Base-by-base conservation (phyloP, 441 rosid genomes). In the Brassica balearica region DNA sequence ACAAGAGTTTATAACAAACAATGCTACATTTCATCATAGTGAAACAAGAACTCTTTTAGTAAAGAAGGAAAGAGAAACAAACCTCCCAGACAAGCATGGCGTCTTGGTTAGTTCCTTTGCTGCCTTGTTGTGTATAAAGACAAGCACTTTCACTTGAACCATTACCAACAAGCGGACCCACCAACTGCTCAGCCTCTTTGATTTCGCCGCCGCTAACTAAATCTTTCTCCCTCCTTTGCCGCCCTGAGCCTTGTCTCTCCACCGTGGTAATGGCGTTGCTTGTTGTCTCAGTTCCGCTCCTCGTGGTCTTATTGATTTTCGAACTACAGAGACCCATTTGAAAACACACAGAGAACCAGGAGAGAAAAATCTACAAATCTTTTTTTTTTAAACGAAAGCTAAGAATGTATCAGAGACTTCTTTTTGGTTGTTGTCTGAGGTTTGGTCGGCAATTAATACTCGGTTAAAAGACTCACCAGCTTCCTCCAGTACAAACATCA, bases 1-100 rank as follows among this genome's bases (percentile, higher is more conserved):
- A 69, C 17, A 55, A 71, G 65, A 41, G 15, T 2, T 69, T n/a
- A 34, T 48, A 51, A 36, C 14, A 5, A 1, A 46, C 17, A 68
- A 61, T 71, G 56, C 11, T n/a, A 17, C 72, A 77, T 65, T 56
- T 65, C 9, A 65, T 64, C 19, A 60, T 0, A 15, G 23, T 67
- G 74, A 48, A 46, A 19, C 36, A 27, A 67, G 6, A 78, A 46
- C 55, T 77, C 56, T 0, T 19, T 17, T 3, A 43, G 2, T 4
- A 10, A 62, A 58, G 5, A 58, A 22, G 58, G 69, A 74, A 38
- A 73, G 77, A 73, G 77, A 75, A 0, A 75, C 72, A 64, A 83
- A 93, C 98, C 98, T 94, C 97, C 96, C 96, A 90, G 64, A 92
- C 92, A 34, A 91, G 86, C 92, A 94, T 84, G 79, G 98, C 88